Conservation (phyloP, 1,139 yeast species). For the Geotrichum bryndzae region DNA sequence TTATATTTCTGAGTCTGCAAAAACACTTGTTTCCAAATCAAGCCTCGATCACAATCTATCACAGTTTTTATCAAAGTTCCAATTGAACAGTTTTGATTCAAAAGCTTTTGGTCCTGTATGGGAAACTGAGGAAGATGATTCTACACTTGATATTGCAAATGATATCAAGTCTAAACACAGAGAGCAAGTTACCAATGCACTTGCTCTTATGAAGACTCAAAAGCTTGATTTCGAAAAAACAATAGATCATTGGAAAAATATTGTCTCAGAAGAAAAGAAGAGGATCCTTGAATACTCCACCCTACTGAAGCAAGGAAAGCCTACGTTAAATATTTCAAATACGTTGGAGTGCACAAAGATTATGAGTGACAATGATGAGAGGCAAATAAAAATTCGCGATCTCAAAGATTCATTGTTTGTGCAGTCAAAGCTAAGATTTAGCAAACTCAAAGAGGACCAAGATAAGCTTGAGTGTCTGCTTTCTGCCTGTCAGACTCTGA, state of each 20-base stretch:
- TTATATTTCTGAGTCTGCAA: neutral
- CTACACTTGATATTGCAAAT: neutral
- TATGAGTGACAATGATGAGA: neutral
- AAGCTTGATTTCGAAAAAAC: neutral
- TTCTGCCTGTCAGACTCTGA: neutral
- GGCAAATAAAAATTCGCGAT: neutral
- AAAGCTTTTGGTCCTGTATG: neutral
- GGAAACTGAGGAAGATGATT: neutral
- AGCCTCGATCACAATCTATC: neutral
- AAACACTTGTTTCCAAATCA: neutral
- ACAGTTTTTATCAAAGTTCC: neutral
- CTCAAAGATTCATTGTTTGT: neutral
- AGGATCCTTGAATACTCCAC: neutral
- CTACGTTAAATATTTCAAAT: neutral
- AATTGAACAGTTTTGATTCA: neutral
- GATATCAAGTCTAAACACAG: neutral
- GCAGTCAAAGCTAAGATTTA: neutral
- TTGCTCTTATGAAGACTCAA: neutral
- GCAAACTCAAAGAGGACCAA: neutral
- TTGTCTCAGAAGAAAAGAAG: neutral
- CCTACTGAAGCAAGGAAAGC: neutral
- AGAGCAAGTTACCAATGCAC: neutral
- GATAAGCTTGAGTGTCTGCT: neutral
- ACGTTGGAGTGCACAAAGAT: neutral
- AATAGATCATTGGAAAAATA: neutral